Conservation (phyloP, 1,284 basidiomycete species). For the Ganoderma leucocontextum region DNA sequence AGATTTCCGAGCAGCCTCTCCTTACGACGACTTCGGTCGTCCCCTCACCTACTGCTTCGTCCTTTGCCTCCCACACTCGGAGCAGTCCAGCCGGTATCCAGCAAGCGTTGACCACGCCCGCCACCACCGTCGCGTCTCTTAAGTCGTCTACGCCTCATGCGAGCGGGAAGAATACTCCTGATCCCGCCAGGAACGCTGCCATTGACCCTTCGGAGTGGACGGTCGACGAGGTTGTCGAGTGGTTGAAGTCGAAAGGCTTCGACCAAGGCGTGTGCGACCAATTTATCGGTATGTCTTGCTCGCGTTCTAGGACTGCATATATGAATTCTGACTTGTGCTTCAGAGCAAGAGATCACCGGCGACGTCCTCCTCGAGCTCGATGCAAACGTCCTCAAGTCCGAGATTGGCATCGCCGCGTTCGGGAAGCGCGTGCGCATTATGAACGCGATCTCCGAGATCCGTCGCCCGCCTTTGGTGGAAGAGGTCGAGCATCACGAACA, state of each 20-base stretch:
- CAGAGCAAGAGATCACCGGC: slow-evolving; percentile 98
- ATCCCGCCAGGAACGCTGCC: slow-evolving; percentile 31
- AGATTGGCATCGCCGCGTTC: slow-evolving; percentile 94
- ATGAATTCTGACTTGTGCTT: slow-evolving; percentile 5
- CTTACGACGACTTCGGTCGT: slow-evolving; percentile 28
- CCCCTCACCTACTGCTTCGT: slow-evolving; percentile 52
- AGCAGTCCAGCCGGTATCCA: slow-evolving; percentile 40
- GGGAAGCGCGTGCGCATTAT: slow-evolving; percentile 95
- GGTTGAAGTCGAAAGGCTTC: slow-evolving; percentile 88
- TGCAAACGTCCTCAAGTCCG: slow-evolving; percentile 89
- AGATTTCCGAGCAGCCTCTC: slow-evolving; percentile 28
- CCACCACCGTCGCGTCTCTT: slow-evolving; percentile 33
- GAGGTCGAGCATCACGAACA: slow-evolving; percentile 37
- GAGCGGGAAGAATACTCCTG: slow-evolving; percentile 19
- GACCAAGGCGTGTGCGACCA: slow-evolving; percentile 85
- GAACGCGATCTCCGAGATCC: slow-evolving; percentile 93
- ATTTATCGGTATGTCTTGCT: slow-evolving; percentile 75
- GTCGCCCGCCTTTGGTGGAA: slow-evolving; percentile 66
- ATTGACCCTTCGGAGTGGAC: slow-evolving; percentile 79
- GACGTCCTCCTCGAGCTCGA: slow-evolving; percentile 97
- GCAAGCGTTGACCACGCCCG: slow-evolving; percentile 38
- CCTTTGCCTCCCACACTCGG: slow-evolving; percentile 36
- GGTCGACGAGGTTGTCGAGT: slow-evolving; percentile 90
- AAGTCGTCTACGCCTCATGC: slow-evolving; percentile 25
- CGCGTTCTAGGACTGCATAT: not conserved